Evolutionary conservation across 768 basidiomycete species (phyloP).

Genomic region (Tulasnella sp.): DNA sequence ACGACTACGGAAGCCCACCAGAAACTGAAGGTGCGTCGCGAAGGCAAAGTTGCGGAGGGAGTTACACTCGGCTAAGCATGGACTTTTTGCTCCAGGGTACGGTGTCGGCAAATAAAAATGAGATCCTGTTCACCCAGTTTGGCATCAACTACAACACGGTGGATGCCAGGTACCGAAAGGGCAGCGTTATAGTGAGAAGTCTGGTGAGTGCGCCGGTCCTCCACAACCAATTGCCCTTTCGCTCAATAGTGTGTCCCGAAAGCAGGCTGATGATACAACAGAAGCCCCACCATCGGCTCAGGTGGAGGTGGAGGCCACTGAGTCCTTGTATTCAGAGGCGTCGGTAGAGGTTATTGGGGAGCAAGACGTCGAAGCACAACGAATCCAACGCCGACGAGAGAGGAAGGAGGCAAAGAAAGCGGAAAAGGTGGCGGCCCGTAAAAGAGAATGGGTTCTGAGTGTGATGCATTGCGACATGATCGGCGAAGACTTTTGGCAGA

Average conservation of each 20-base stretch:
- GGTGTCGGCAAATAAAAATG: constrained; percentile 79
- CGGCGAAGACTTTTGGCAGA: constrained; percentile 65
- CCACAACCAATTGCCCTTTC: background rate
- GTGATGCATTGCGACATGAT: constrained; percentile 79
- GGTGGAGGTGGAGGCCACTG: background rate
- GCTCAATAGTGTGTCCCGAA: background rate
- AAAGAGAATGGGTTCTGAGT: constrained; percentile 25
- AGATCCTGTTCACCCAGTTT: constrained; percentile 75
- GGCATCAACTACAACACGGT: constrained; percentile 79
- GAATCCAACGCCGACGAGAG: constrained; percentile 9
- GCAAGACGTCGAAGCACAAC: constrained; percentile 18
- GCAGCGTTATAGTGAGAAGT: constrained; percentile 68
- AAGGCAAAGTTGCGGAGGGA: background rate
- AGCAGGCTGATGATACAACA: background rate
- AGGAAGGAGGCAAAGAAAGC: constrained; percentile 27
- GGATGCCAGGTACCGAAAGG: constrained; percentile 64
- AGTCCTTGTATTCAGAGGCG: background rate
- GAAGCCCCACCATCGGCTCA: background rate
- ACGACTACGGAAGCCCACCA: constrained; percentile 73
- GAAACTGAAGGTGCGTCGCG: constrained; percentile 48
- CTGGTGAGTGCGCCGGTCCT: background rate
- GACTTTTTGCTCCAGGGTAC: constrained; percentile 51
- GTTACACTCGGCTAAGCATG: background rate
- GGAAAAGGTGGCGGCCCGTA: constrained; percentile 25
- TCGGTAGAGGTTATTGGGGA: background rate